These are phyloP conservation scores for Heterobasidion occidentale DNA, from an alignment of 1,284 basidiomycete species.

Conservation along the genomic window DNA sequence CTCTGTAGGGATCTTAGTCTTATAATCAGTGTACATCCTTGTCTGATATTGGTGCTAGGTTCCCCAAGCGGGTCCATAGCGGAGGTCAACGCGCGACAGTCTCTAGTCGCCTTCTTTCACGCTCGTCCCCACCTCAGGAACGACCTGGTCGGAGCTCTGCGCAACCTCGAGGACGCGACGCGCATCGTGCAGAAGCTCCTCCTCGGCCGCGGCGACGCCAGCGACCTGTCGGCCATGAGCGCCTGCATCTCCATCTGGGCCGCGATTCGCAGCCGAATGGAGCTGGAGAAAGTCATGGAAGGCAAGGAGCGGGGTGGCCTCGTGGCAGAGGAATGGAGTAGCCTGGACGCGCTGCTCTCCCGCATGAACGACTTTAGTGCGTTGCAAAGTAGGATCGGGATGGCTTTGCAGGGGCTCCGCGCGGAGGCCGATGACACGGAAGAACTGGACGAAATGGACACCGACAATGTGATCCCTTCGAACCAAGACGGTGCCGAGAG, in stretches of 20 bases:
- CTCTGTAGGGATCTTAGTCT: constrained; percentile 40
- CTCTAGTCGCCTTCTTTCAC: constrained; percentile 74
- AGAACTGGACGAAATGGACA: constrained; percentile 2
- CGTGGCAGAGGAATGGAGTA: constrained; percentile 40
- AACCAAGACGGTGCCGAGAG: neutral
- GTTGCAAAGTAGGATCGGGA: constrained; percentile 54
- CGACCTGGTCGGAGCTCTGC: constrained; percentile 57
- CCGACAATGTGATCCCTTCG: neutral
- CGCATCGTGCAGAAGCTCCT: constrained; percentile 79
- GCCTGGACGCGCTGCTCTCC: constrained; percentile 46
- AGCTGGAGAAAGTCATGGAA: constrained; percentile 51
- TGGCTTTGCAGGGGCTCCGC: constrained; percentile 37
- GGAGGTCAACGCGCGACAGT: constrained; percentile 72
- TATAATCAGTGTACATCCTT: neutral
- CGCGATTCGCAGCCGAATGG: constrained; percentile 38
- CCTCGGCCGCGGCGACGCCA: constrained; percentile 58
- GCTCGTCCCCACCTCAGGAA: constrained; percentile 56
- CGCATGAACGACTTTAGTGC: constrained; percentile 47
- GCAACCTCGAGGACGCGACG: constrained; percentile 62
- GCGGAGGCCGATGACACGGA: constrained; percentile 3
- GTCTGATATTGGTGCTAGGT: constrained; percentile 32
- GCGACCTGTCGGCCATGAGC: constrained; percentile 60
- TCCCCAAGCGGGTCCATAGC: constrained; percentile 77
- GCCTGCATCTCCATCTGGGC: constrained; percentile 55
- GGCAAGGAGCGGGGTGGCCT: constrained; percentile 24